A percentile compares a stretch with the other conserved stretches of the same genome.
These are phyloP conservation scores for Boletus vermiculosoides DNA, from an alignment of 768 basidiomycete species.

Conservation along the genomic window DNA sequence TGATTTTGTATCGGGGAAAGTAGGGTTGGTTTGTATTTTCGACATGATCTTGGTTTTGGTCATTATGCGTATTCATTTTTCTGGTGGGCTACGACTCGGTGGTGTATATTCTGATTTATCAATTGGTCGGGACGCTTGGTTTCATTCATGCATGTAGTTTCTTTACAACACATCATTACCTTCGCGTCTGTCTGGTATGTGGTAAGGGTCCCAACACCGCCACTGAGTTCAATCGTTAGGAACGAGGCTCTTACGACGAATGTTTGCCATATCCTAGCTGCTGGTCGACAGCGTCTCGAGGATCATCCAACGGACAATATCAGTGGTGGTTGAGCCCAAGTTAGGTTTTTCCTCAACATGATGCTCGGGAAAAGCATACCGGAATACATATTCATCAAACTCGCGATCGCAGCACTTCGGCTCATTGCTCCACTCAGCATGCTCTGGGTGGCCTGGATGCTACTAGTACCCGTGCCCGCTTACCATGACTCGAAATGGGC, in stretches of 20 bases:
- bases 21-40: background rate
- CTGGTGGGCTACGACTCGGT: background rate
- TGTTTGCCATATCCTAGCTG: background rate
- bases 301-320: background rate
- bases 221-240: too few species aligned
- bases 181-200: too few species aligned
- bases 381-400: constrained; percentile 55
- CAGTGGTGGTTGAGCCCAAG: background rate
- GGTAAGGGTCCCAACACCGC: background rate
- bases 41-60: background rate
- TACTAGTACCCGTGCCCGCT: background rate
- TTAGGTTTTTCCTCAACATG: background rate
- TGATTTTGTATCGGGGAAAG: background rate
- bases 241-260: too few species aligned
- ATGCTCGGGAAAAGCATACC: constrained; percentile 49
- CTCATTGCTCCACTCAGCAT: constrained; percentile 51
- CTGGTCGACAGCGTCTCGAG: background rate
- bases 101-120: background rate
- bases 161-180: background rate
- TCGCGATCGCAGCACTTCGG: constrained; percentile 44
- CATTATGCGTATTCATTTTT: background rate
- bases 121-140: background rate
- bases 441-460: constrained; percentile 33
- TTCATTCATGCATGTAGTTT: background rate
- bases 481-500: background rate